Evolutionary conservation across 2,329 filamentous ascomycete genomes (phyloP).

Genomic region (Aurifilum marmelostoma): DNA sequence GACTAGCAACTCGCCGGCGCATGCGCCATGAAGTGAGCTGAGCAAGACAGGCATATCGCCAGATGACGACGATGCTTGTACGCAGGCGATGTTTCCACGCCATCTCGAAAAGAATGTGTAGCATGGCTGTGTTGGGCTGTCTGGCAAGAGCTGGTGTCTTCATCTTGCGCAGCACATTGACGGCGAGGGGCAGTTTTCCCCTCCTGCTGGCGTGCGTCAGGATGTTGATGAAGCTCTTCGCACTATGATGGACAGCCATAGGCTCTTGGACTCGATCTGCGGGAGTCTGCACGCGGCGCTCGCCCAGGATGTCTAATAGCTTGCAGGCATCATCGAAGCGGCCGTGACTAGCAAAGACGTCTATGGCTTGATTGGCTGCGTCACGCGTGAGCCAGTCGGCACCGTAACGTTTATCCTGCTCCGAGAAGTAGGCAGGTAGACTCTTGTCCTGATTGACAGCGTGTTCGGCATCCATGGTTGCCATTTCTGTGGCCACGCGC

Average conservation of each 20-base stretch:
- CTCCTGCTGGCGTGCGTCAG: conserved; percentile 37
- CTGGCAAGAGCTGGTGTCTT: conserved; percentile 22
- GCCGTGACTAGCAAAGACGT: conserved; percentile 47
- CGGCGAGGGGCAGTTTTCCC: conserved; percentile 30
- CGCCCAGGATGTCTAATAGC: conserved; percentile 40
- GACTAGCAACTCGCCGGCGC: conserved; percentile 32
- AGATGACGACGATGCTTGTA: conserved; percentile 39
- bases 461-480: conserved; percentile 46
- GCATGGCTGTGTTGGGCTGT: conserved; percentile 39
- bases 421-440: conserved; percentile 43
- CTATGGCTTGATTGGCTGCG: conserved; percentile 45
- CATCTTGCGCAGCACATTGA: conserved; percentile 35
- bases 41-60: conserved; percentile 39
- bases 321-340: conserved; percentile 35
- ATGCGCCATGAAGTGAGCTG: conserved; percentile 35
- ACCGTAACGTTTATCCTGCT: conserved; percentile 50
- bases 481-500: conserved; percentile 48
- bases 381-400: conserved; percentile 47
- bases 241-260: conserved; percentile 33
- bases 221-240: conserved; percentile 41
- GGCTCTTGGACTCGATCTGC: not conserved
- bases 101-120: conserved; percentile 44
- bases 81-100: conserved; percentile 40
- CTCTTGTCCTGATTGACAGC: conserved; percentile 42
- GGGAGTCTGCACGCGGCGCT: conserved; percentile 26